Evolutionary conservation across 176 grass and related monocot genomes (phyloP), one percentile per base, ranked within the genome.

Genomic region (Rhynchospora tenuis): DNA sequence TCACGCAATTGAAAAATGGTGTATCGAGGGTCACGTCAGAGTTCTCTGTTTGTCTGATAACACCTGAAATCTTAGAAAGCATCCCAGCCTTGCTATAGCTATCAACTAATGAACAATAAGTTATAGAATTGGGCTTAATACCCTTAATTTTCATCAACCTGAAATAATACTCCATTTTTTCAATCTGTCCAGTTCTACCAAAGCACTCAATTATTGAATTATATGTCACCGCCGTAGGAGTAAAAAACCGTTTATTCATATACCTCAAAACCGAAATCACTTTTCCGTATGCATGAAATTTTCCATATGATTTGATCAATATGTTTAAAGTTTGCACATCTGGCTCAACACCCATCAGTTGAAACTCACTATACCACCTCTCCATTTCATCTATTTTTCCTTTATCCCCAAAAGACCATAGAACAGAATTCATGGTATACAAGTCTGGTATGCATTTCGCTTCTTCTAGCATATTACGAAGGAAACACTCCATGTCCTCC

Each of bases 141-240:
- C 95, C 95, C 65, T 87, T 88, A 81, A 93, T 88, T 84, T 94
- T 98, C 95, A 98, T 94, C 81, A 93, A 59, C 19, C 84, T 55
- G 73, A 98, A 98, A 90, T 91, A 92, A 80, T 93, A 84, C 74
- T 98, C 95, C 92, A 98, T 94, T 80, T 94, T 94, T 57, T 94
- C 82, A 42, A 98, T 93, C 64, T 98, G 85, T 19, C 87, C 89
- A 38, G 74, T 81, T 69, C 86, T 89, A 48, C 92, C 92, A 84
- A 94, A 94, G 72, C 92, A 93, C 11, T 89, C 90, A 64, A 94
- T 93, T 52, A 91, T 80, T 58, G 90, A 87, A 85, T 98, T 98
- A 85, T 87, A 98, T 22, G 95, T 94, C 42, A 91, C 79, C 0
- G 31, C 81, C 0, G 87, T 87, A 1, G 92, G 90, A 43, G 86